phyloP scores from a whole-genome alignment of 257 asterid genomes.

The Petunia secreta region DNA sequence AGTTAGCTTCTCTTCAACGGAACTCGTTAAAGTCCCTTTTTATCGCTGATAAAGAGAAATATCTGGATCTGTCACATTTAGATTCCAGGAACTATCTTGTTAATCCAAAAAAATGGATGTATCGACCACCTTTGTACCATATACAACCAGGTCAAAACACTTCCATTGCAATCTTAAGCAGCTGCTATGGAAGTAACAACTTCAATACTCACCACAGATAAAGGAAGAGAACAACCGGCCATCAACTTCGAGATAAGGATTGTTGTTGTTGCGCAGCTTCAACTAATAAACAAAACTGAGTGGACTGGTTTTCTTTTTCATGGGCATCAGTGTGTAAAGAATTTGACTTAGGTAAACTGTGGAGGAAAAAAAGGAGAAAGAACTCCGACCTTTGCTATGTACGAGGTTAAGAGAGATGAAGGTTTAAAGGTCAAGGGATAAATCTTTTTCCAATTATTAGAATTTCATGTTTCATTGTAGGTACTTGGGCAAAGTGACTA shows the following conservation, averaged over 20 bases:
- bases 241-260: neutral
- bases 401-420: constrained; percentile 12
- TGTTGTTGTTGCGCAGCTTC: neutral
- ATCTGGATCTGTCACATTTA: neutral
- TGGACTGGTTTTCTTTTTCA: neutral
- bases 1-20: neutral
- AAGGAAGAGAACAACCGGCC: neutral
- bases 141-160: neutral
- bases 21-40: neutral
- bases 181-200: neutral
- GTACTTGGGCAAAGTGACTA: constrained; percentile 49
- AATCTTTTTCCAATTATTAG: constrained; percentile 6
- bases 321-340: constrained; percentile 4
- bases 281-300: neutral
- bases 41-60: neutral
- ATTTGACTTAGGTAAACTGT: neutral
- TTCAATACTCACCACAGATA: neutral
- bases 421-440: neutral
- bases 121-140: neutral
- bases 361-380: constrained; percentile 13
- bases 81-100: neutral
- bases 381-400: neutral
- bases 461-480: constrained; percentile 31
- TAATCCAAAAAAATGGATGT: neutral
- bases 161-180: neutral